A percentile compares a stretch with the other conserved stretches of the same genome.
phyloP scores from a whole-genome alignment of 2,329 filamentous ascomycete genomes.

The Stachybotrys elegans region DNA sequence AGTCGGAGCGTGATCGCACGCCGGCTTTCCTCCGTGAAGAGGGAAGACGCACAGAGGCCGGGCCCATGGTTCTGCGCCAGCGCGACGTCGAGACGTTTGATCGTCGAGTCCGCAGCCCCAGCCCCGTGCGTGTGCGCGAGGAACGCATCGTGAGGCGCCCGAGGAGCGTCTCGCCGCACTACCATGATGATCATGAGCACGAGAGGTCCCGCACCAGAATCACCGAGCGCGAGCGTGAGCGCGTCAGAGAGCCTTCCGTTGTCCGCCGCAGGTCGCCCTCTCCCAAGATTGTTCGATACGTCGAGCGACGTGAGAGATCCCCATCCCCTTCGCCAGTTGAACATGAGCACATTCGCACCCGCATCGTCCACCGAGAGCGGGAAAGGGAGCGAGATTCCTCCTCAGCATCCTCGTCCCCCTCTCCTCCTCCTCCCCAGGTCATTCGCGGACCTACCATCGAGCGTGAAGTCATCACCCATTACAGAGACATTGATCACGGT shows the following conservation, averaged over 20 bases:
- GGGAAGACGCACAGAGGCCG: conserved; percentile 39
- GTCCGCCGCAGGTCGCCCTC: conserved; percentile 29
- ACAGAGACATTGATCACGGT: conserved; percentile 84
- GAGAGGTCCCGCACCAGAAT: conserved; percentile 30
- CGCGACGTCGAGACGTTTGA: conserved; percentile 52
- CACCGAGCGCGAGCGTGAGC: conserved; percentile 35
- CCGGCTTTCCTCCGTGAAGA: conserved; percentile 50
- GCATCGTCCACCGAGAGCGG: conserved; percentile 44
- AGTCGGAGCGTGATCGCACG: conserved; percentile 37
- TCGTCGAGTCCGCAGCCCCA: conserved; percentile 40
- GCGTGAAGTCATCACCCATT: conserved; percentile 85
- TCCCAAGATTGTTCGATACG: conserved; percentile 33
- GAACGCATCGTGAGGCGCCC: conserved; percentile 37
- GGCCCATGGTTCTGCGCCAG: conserved; percentile 48
- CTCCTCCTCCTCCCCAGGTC: conserved; percentile 56
- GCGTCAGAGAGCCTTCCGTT: conserved; percentile 31
- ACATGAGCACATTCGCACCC: conserved; percentile 41
- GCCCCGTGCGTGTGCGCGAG: conserved; percentile 35
- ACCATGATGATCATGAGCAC: conserved; percentile 21
- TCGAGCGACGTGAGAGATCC: conserved; percentile 31
- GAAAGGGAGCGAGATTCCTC: conserved; percentile 30
- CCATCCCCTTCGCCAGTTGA: conserved; percentile 35
- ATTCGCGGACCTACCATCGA: conserved; percentile 77
- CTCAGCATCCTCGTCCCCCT: conserved; percentile 35
- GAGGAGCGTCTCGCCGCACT: conserved; percentile 35